Base-by-base conservation (phyloP, 257 asterid genomes). In the Solanum pinnatisectum region DNA sequence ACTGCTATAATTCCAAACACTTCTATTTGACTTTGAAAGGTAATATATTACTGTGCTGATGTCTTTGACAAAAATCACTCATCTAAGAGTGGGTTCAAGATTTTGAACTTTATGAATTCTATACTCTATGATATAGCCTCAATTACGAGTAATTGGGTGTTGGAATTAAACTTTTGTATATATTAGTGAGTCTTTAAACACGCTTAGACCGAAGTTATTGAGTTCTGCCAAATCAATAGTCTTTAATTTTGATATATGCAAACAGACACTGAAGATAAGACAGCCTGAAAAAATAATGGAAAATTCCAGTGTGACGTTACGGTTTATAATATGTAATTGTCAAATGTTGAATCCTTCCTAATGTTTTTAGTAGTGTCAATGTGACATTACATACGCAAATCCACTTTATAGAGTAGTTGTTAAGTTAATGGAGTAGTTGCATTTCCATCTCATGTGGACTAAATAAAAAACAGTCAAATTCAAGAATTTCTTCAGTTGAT, bases 391-490 rank as follows among this genome's bases (percentile, higher is more conserved):
- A 82, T 87, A 85, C 76, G 87, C 88, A 89, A 88, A 91, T 87
- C 87, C 90, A 89, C 91, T 89, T 91, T 86, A 63, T 40, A 88
- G 88, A 87, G 90, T 83, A 77, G 91, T 89, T 88, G 60, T 88
- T 87, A 84, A 37, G 49, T 93, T 94, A 93, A 91, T 95, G 97
- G 97, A 95, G 95, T 91, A 71, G 96, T 95, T 93, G 92, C 76
- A 85, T 33, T 90, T 89, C 93, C 94, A 74, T 37, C 20, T 74
- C 33, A 37, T 74, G 10, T 37, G 30, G 32, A 37, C 8, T 36
- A 22, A 6, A 74, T 74, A 74, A 36, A 74, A 33, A 74, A 15
- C 32, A 37, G 83, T 74, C 83, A 74, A 74, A 74, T 74, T 37
- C 52, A 13, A n/a, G 18, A 20, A 56, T 85, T 49, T 20, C 0